A percentile compares a stretch with the other conserved stretches of the same genome.
phyloP scores from a whole-genome alignment of 768 basidiomycete species.

The Tulasnella sp. region DNA sequence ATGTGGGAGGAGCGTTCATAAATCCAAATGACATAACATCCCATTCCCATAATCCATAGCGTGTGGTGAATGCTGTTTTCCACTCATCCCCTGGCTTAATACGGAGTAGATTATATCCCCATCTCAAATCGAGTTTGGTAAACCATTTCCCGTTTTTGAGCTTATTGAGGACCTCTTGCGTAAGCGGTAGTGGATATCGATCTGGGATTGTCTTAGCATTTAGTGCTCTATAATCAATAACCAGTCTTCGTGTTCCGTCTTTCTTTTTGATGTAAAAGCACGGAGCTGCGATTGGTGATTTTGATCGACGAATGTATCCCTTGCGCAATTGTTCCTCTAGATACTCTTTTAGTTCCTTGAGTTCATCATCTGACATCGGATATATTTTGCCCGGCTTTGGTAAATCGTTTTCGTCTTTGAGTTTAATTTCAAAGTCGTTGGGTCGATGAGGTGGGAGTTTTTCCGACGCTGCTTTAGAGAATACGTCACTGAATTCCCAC shows the following conservation, averaged over 20 bases:
- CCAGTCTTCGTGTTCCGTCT: conserved; percentile 11
- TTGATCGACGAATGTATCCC: conserved; percentile 28
- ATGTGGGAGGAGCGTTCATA: background rate
- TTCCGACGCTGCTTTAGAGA: conserved; percentile 22
- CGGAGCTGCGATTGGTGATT: conserved; percentile 20
- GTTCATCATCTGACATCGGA: conserved; percentile 26
- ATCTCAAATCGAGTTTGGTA: conserved; percentile 9
- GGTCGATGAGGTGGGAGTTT: conserved; percentile 27
- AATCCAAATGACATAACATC: conserved; percentile 21
- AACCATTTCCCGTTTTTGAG: background rate
- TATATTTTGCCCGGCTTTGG: conserved; percentile 27
- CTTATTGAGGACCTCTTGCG: conserved; percentile 8
- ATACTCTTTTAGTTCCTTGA: conserved; percentile 26
- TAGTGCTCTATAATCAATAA: background rate
- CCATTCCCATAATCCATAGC: conserved; percentile 17
- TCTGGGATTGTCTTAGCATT: background rate
- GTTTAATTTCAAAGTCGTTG: conserved; percentile 29
- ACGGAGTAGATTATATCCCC: conserved; percentile 12
- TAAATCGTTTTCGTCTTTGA: conserved; percentile 23
- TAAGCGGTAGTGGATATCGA: conserved; percentile 15
- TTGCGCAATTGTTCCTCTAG: conserved; percentile 28
- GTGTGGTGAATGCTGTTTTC: conserved; percentile 12
- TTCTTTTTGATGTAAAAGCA: conserved; percentile 14
- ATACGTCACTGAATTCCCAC: conserved; percentile 24
- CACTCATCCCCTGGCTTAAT: conserved; percentile 11